Conservation (phyloP, 257 asterid species). For the Nicotiana undulata region DNA sequence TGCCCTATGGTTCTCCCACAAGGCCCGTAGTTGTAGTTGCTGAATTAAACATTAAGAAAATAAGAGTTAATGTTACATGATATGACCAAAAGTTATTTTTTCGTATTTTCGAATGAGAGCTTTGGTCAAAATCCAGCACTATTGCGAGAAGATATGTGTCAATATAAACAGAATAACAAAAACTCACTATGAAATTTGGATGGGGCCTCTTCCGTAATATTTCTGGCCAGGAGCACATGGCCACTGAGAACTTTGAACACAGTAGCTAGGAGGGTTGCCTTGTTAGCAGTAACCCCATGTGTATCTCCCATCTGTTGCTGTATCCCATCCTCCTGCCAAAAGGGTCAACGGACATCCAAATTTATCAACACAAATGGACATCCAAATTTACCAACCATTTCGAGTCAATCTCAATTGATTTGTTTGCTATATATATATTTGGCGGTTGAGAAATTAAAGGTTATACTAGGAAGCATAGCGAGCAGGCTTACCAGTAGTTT, state of each 20-base stretch:
- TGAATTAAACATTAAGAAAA: background rate
- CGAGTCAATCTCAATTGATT: too few relatives aligned
- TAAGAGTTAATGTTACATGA: background rate
- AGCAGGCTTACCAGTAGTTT: too few relatives aligned
- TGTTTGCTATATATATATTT: too few relatives aligned
- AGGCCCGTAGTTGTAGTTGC: conserved; percentile 26
- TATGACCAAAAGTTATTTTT: background rate
- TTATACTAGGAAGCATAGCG: too few relatives aligned
- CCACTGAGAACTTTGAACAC: conserved; percentile 8
- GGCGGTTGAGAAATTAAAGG: background rate
- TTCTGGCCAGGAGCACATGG: conserved; percentile 15
- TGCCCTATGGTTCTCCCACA: conserved; percentile 20
- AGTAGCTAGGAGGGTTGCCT: conserved; percentile 15
- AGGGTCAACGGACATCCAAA: background rate
- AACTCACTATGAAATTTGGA: conserved; percentile 23
- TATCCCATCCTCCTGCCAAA: conserved; percentile 20
- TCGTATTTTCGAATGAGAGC: too few relatives aligned
- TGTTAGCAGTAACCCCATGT: conserved; percentile 29
- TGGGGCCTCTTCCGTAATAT: conserved; percentile 21
- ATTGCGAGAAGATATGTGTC: background rate
- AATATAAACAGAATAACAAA: background rate
- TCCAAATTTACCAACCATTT: too few relatives aligned
- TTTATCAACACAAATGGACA: too few relatives aligned
- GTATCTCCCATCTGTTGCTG: conserved; percentile 24
- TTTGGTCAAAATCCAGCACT: background rate